A percentile compares a stretch with the other conserved stretches of the same genome.
Evolutionary conservation across 345 rosid species (phyloP).

Genomic region (Diplotaxis tenuifolia): DNA sequence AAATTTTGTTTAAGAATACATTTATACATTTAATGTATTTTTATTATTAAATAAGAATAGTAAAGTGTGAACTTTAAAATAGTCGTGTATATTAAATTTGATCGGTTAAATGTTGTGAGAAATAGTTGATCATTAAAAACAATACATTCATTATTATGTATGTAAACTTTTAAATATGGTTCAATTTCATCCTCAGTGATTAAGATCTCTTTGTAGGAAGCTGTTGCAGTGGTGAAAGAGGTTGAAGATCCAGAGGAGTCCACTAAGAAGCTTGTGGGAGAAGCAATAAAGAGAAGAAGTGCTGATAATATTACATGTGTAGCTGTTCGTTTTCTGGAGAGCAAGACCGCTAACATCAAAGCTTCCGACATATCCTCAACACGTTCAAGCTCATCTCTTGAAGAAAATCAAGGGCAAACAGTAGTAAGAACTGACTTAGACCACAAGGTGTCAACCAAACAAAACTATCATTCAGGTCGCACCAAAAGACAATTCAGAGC

Average conservation of each 20-base stretch:
- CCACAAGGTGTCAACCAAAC: constrained; percentile 13
- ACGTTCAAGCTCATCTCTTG: background rate
- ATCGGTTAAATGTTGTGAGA: too few relatives aligned
- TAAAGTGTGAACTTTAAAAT: too few relatives aligned
- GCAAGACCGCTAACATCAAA: constrained; percentile 13
- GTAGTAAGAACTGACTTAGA: background rate
- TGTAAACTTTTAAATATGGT: too few relatives aligned
- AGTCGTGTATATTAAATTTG: too few relatives aligned
- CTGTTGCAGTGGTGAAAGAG: constrained; percentile 73
- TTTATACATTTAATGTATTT: too few relatives aligned
- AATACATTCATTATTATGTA: too few relatives aligned
- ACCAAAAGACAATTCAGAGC: background rate
- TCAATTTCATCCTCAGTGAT: background rate
- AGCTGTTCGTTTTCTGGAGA: constrained; percentile 63
- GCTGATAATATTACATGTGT: constrained; percentile 92
- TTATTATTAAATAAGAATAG: too few relatives aligned
- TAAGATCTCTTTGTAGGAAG: constrained; percentile 53
- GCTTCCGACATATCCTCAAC: background rate
- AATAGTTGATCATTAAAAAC: too few relatives aligned
- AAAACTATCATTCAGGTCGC: background rate
- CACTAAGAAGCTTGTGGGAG: too few relatives aligned
- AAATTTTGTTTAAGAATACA: too few relatives aligned
- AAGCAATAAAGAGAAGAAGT: too few relatives aligned
- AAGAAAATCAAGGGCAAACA: background rate
- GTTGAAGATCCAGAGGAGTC: too few relatives aligned